These are phyloP conservation scores for Dissophora ornata DNA, from an alignment of 192 early-diverging fungal species.

Conservation along the genomic window DNA sequence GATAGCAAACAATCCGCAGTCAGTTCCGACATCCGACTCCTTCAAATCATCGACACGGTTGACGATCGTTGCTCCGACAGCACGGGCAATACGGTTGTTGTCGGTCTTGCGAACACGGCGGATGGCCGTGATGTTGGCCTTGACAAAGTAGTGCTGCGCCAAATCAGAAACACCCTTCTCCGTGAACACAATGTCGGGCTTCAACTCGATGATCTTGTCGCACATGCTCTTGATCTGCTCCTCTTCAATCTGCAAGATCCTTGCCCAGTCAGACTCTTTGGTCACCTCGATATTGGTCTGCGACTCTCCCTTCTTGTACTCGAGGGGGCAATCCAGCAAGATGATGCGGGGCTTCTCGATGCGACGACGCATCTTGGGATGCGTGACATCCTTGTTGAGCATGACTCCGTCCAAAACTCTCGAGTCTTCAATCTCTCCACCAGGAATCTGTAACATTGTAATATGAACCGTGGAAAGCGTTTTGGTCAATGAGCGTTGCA, in stretches of 20 bases:
- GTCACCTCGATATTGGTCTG: slow-evolving; percentile 99
- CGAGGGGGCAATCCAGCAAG: slow-evolving; percentile 97
- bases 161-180: slow-evolving; percentile 99
- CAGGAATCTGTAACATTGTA: slow-evolving; percentile 83
- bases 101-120: slow-evolving; percentile 98
- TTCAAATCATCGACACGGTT: slow-evolving; percentile 97
- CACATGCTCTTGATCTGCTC: slow-evolving; percentile 98
- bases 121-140: slow-evolving; percentile 97
- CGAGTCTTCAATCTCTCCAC: slow-evolving; percentile 97
- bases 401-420: slow-evolving; percentile 97
- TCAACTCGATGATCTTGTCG: slow-evolving; percentile 94
- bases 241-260: slow-evolving; percentile 98
- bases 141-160: slow-evolving; percentile 98
- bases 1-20: slow-evolving; percentile 93
- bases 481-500: too few relatives aligned
- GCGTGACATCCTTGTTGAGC: slow-evolving; percentile 99
- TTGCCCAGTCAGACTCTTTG: slow-evolving; percentile 96
- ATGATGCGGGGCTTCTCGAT: slow-evolving; percentile 98
- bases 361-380: slow-evolving; percentile 94
- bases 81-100: slow-evolving; percentile 99
- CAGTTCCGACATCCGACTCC: slow-evolving; percentile 93
- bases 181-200: slow-evolving; percentile 98
- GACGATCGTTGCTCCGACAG: slow-evolving; percentile 96
- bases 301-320: slow-evolving; percentile 99
- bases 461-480: too few relatives aligned